These are phyloP conservation scores for Nitzschia putrida DNA, from an alignment of 108 stramenopile species.

Conservation along the genomic window DNA sequence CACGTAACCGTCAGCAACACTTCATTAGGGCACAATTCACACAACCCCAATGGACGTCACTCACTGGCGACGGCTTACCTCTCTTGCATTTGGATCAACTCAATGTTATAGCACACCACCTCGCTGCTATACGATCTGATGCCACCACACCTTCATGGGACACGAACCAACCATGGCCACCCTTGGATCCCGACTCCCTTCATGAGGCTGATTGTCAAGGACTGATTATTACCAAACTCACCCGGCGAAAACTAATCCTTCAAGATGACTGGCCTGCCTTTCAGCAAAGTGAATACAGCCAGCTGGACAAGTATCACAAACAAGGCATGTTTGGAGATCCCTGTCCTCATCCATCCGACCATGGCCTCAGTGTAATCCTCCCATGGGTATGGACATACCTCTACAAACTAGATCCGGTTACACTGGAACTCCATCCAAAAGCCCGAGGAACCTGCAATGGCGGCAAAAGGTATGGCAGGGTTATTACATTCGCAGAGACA, in stretches of 20 bases:
- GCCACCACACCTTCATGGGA: background rate
- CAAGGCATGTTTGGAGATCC: constrained; percentile 23
- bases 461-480: constrained; percentile 16
- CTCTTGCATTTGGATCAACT: constrained; percentile 1
- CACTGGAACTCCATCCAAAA: background rate
- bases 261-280: constrained; percentile 9
- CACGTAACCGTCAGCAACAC: too few species aligned
- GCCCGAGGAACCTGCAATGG: constrained; percentile 15
- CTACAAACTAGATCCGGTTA: constrained; percentile 9
- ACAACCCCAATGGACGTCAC: background rate
- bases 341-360: background rate
- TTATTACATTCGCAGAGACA: constrained; percentile 5
- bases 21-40: constrained; percentile 2
- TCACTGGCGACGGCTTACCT: constrained; percentile 11
- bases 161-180: background rate
- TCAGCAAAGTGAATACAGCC: constrained; percentile 15
- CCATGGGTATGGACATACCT: constrained; percentile 24
- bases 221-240: background rate
- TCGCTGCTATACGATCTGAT: too few species aligned
- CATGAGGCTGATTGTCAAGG: background rate
- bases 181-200: background rate
- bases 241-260: background rate
- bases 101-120: constrained; percentile 17
- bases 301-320: constrained; percentile 9
- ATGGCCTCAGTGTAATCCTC: background rate